phyloP scores from a whole-genome alignment of 139 green algal genomes.

The Chlamydomonas incerta region DNA sequence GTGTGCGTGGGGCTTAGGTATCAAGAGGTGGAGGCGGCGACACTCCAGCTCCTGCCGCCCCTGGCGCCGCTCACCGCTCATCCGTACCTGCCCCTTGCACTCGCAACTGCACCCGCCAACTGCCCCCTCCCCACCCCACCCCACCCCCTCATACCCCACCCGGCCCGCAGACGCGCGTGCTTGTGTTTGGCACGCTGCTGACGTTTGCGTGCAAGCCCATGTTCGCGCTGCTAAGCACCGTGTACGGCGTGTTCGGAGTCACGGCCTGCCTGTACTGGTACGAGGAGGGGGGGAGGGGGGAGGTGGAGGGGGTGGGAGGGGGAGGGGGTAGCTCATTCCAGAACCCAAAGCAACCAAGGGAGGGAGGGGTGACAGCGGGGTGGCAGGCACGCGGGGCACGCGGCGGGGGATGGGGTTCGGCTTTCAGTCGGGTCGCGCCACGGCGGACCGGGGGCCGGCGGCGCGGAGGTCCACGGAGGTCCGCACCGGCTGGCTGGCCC shows the following conservation, averaged over 20 bases:
- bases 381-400: no score
- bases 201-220: conserved; percentile 89
- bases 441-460: no score
- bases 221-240: conserved; percentile 73
- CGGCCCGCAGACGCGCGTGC: conserved; percentile 69
- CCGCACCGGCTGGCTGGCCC: no score
- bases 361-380: no score
- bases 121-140: neutral
- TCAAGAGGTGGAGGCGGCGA: neutral
- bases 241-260: conserved; percentile 76
- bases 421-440: no score
- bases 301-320: neutral
- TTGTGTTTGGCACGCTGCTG: conserved; percentile 86
- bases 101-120: neutral
- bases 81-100: neutral
- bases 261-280: conserved; percentile 75
- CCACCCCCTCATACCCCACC: neutral
- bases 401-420: no score
- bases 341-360: no score
- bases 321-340: no score
- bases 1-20: no score
- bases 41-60: neutral
- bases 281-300: neutral
- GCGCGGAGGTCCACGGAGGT: no score
- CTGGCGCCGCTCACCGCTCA: neutral